Evolutionary conservation across 2,329 filamentous ascomycete species (phyloP), one percentile per base, ranked within the genome.

Genomic region (Leptodontidium sp.): DNA sequence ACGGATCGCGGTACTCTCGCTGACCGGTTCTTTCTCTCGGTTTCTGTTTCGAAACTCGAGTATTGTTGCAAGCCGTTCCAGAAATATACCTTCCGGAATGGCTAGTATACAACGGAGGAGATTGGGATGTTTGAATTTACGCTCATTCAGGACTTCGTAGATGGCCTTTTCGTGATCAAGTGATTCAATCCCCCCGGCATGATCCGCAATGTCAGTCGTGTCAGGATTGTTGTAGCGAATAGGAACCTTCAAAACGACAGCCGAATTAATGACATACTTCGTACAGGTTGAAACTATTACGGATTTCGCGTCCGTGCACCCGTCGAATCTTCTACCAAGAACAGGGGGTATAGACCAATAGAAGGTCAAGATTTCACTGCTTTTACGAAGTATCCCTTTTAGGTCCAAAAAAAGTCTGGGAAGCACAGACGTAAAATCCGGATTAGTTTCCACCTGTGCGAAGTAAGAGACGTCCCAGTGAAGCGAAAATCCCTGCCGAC

Each of bases 31-130:
- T 1, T 38, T 32, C 61, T 64, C 24, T 32, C 61, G 61, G 43
- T 64, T 53, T 66, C 47, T 61, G 53, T 61, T 66, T 52, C 40
- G 64, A 49, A 59, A 61, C 55, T 66, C 64, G 40, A 66, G 64
- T 35, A 38, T 59, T n/a, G 64, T 66, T 49, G 24, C 40, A 61
- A 66, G 64, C 21, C 64, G 64, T 45, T 66, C 35, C n/a, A 66
- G 45, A 61, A 66, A 66, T 47, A 66, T 66, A 29, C 64, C 52
- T 49, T 66, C 52, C 40, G 55, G 52, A 47, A 61, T 61, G 55
- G 40, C 21, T 6, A 66, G 55, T 26, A 66, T 49, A 53, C 53
- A 66, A 49, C 55, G 52, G 64, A 66, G n/a, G 43, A 66, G 32
- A 38, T 66, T 66, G 9, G 52, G 64, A 59, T 66, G 64, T 66